phyloP scores from a whole-genome alignment of 139 green algal genomes.

The Gonium pectorale region DNA sequence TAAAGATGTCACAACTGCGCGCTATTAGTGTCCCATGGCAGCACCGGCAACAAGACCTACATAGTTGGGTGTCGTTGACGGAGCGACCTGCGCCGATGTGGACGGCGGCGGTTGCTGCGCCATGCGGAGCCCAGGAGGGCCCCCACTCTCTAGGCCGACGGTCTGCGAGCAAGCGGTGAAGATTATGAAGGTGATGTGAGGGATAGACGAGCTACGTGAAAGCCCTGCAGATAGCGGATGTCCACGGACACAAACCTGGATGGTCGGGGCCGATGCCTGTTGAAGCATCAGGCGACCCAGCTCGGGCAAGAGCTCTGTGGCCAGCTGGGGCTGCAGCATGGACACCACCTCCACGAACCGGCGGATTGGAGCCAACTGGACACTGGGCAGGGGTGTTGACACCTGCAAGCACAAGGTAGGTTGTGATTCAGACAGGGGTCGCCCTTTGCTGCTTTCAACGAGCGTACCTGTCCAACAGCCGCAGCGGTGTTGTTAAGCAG shows the following conservation, averaged over 20 bases:
- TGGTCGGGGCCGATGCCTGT: conserved; percentile 6
- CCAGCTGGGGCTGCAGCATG: conserved; percentile 16
- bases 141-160: too few relatives aligned
- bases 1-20: too few relatives aligned
- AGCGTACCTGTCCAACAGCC: background rate
- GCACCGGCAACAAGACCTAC: too few relatives aligned
- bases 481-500: conserved; percentile 13
- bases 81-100: background rate
- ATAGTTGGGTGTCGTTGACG: conserved; percentile 1
- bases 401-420: background rate
- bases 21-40: too few relatives aligned
- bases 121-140: too few relatives aligned
- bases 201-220: too few relatives aligned
- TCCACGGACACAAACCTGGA: conserved; percentile 41
- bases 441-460: too few relatives aligned
- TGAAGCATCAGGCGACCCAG: conserved; percentile 22
- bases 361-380: conserved; percentile 24
- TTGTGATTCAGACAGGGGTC: background rate
- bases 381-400: background rate
- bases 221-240: too few relatives aligned
- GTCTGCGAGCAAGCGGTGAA: too few relatives aligned
- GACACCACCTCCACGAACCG: conserved; percentile 26
- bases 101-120: background rate
- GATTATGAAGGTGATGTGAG: too few relatives aligned
- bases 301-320: conserved; percentile 27